Evolutionary conservation across 2,329 filamentous ascomycete species (phyloP).

Genomic region (Ophiostoma sp.): DNA sequence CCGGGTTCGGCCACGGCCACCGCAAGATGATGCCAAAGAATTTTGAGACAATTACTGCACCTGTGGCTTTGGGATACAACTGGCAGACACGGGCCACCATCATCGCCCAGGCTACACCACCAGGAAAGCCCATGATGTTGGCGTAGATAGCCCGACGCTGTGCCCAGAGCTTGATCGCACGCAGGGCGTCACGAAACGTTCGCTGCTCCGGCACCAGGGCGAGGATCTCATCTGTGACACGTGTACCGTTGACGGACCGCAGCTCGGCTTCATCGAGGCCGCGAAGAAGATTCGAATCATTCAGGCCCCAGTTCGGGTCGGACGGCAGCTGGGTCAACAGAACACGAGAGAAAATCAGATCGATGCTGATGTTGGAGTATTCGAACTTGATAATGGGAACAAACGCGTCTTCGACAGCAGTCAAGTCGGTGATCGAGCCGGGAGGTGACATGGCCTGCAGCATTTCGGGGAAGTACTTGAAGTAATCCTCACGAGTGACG

Average conservation of each 20-base stretch:
- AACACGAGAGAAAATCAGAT: conserved; percentile 82
- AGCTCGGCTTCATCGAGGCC: conserved; percentile 83
- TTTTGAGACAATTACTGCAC: conserved; percentile 81
- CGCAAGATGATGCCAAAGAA: conserved; percentile 89
- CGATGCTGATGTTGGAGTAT: conserved; percentile 84
- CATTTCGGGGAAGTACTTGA: conserved; percentile 76
- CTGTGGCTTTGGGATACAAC: conserved; percentile 86
- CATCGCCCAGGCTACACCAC: conserved; percentile 97
- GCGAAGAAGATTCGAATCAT: conserved; percentile 76
- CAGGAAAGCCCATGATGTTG: conserved; percentile 93
- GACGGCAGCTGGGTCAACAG: conserved; percentile 63
- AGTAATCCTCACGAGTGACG: conserved; percentile 85
- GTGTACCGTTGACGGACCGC: conserved; percentile 85
- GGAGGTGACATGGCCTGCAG: conserved; percentile 69
- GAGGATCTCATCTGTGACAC: conserved; percentile 90
- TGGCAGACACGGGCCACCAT: conserved; percentile 93
- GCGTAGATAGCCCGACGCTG: conserved; percentile 88
- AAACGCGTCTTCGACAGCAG: conserved; percentile 80
- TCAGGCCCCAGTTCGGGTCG: conserved; percentile 64
- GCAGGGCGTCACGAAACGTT: conserved; percentile 81
- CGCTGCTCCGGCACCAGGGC: conserved; percentile 81
- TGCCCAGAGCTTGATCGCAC: conserved; percentile 95
- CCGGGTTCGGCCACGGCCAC: conserved; percentile 94
- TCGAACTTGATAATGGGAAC: conserved; percentile 98
- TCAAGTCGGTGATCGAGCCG: conserved; percentile 77